Conservation (phyloP, 2,329 filamentous ascomycete species). For the Talaromyces sp. region DNA sequence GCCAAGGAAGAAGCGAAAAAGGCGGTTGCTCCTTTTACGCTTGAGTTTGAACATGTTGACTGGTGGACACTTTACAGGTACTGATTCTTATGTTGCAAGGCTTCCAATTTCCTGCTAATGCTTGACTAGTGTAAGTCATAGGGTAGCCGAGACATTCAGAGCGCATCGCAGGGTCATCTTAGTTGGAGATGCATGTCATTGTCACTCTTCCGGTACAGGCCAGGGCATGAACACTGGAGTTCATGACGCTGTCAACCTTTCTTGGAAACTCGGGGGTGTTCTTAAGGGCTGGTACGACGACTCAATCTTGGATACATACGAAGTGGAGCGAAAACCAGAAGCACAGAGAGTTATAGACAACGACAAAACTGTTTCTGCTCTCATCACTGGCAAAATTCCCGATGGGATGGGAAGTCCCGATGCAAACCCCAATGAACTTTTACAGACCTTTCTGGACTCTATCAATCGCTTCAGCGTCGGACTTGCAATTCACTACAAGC, state of each 20-base stretch:
- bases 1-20: slow-evolving; percentile 1
- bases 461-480: slow-evolving; percentile 1
- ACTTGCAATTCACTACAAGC: not conserved
- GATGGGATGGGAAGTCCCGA: not conserved
- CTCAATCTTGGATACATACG: not conserved
- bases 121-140: not conserved
- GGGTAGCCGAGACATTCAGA: not conserved
- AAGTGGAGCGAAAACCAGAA: not conserved
- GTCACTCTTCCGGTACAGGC: not conserved
- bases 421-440: not conserved
- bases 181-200: slow-evolving; percentile 2
- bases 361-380: slow-evolving; percentile 1
- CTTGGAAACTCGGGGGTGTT: slow-evolving; percentile 1
- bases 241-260: slow-evolving; percentile 1
- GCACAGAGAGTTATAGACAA: slow-evolving; percentile 1
- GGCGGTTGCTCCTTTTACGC: not conserved
- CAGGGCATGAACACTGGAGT: slow-evolving; percentile 1
- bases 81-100: not conserved
- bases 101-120: not conserved
- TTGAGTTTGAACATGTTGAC: slow-evolving; percentile 4
- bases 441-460: not conserved
- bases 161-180: not conserved
- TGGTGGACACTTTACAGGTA: slow-evolving; percentile 5
- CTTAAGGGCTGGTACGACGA: slow-evolving; percentile 1
- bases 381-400: not conserved